Evolutionary conservation across 208 protist species (phyloP), one percentile per base, ranked within the genome.

Genomic region (Leishmania aethiopica): DNA sequence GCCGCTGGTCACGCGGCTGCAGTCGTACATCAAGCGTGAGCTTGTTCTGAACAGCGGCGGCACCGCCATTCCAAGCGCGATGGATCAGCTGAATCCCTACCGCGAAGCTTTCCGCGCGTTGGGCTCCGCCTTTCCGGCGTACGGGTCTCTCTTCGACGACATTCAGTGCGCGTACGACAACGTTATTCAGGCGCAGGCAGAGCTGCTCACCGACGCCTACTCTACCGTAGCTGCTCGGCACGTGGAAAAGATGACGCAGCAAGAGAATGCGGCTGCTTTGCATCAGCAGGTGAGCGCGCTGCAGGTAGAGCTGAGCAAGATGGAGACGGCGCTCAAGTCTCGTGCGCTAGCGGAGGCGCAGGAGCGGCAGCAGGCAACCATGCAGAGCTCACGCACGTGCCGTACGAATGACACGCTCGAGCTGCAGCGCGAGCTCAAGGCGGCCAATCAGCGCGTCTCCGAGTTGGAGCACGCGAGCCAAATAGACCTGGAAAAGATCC

Each of bases 111-210:
- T 97, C 79, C 85, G 84, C 40, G 89, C 88, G 45, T 83, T 97
- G 75, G 86, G 88, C 69, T 85, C 88, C 60, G 89, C 91, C 49
- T 94, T 97, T 67, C 92, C 92, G 0, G 88, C 83, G 19, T 97
- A 97, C 84, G 80, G 84, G 2, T 83, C 81, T 42, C 86, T 97
- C 35, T 71, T 97, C 32, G 84, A 88, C 35, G 92, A 96, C 75
- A 96, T 97, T 51, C 86, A 88, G 55, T 82, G 86, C 35, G 94
- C 90, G 4, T 97, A 97, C 78, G 94, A 97, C 87, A 87, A 91
- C 69, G 94, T 91, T 62, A 90, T 97, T 62, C 90, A 95, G 82
- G 87, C 86, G 3, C 94, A 97, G 84, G 89, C 94, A 32, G 84
- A 90, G 81, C 80, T 92, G 60, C 84, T 96, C n/a, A 83, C 82